Evolutionary conservation across 768 basidiomycete genomes (phyloP).

Genomic region (Pisolithus tinctorius): DNA sequence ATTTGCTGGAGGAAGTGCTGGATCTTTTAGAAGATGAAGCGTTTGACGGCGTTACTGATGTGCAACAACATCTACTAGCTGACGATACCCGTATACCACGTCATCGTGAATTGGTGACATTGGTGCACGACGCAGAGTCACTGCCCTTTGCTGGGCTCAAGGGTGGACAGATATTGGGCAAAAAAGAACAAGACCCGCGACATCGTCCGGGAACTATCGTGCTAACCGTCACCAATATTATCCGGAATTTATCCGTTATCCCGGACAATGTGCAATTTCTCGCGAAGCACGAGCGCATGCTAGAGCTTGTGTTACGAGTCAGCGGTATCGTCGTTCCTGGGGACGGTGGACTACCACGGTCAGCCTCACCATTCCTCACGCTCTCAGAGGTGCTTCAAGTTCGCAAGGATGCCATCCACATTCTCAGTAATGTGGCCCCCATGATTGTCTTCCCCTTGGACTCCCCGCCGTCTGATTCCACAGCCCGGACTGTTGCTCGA

Average conservation of each 20-base stretch:
- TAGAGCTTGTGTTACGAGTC: constrained; percentile 65
- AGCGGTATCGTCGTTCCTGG: constrained; percentile 40
- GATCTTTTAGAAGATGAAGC: constrained; percentile 82
- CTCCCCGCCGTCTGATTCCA: constrained; percentile 34
- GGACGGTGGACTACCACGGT: constrained; percentile 28
- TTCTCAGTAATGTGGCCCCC: constrained; percentile 56
- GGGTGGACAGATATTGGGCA: constrained; percentile 40
- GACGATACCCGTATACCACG: constrained; percentile 43
- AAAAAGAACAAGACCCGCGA: constrained; percentile 44
- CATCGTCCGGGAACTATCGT: constrained; percentile 62
- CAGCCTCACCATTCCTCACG: constrained; percentile 55
- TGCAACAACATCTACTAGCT: constrained; percentile 18
- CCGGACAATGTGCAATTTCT: constrained; percentile 66
- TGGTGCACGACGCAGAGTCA: constrained; percentile 50
- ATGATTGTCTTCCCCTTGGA: constrained; percentile 41
- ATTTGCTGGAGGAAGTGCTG: constrained; percentile 79
- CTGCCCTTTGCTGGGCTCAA: constrained; percentile 55
- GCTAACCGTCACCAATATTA: constrained; percentile 65
- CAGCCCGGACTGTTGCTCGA: constrained; percentile 45
- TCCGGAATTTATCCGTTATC: constrained; percentile 80
- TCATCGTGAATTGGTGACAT: constrained; percentile 56
- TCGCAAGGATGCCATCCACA: constrained; percentile 71
- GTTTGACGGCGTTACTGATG: constrained; percentile 45
- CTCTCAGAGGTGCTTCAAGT: constrained; percentile 64
- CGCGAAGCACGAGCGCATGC: constrained; percentile 53